phyloP scores from a whole-genome alignment of 2,329 filamentous ascomycete genomes.

The Ceratocystis alfenasii region DNA sequence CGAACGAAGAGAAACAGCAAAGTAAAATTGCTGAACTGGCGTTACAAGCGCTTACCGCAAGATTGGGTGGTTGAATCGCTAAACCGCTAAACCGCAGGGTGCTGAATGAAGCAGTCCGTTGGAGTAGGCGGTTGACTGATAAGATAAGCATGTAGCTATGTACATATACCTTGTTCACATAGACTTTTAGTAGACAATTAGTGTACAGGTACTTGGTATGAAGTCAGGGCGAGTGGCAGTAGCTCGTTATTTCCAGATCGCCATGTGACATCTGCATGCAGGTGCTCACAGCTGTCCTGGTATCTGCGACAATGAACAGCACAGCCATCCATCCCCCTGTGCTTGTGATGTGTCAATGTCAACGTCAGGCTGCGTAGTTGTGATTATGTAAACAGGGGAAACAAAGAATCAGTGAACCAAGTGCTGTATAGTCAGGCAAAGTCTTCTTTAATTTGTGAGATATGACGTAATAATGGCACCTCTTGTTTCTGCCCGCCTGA shows the following conservation, averaged over 20 bases:
- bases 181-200: neutral
- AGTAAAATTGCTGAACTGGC: neutral
- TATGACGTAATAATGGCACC: neutral
- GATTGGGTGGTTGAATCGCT: neutral
- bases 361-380: neutral
- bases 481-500: neutral
- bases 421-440: no score
- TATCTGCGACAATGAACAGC: no score
- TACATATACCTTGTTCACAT: no score
- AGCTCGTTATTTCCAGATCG: no score
- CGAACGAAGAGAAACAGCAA: neutral
- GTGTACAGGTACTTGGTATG: neutral
- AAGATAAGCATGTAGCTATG: neutral
- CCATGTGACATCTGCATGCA: neutral
- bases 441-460: neutral
- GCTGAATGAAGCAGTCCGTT: neutral
- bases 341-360: constrained; percentile 6
- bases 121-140: neutral
- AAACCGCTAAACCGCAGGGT: neutral
- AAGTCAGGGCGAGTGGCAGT: no score
- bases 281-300: neutral
- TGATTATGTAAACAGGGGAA: neutral
- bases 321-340: neutral
- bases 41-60: neutral
- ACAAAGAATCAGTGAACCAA: neutral